A percentile compares a stretch with the other conserved stretches of the same genome.
Evolutionary conservation across 176 grass and related monocot genomes (phyloP).

Genomic region (Microstegium vimineum): DNA sequence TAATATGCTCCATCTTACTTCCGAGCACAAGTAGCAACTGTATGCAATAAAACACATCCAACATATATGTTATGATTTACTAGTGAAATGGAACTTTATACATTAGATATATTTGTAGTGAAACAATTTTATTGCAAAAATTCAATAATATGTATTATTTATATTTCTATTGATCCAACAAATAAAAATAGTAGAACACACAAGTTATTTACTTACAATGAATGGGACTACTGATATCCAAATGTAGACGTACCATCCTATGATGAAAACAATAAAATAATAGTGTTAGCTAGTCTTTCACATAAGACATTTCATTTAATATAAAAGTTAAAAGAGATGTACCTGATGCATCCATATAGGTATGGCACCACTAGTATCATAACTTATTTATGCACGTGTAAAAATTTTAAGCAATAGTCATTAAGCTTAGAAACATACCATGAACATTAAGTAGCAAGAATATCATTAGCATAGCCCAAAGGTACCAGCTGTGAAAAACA

Average conservation of each 20-base stretch:
- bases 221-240: slow-evolving; percentile 67
- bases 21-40: slow-evolving; percentile 66
- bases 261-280: not conserved
- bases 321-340: not conserved
- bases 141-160: not conserved
- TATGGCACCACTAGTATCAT: not conserved
- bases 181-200: not conserved
- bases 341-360: not conserved
- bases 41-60: too few species aligned
- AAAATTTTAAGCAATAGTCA: not conserved
- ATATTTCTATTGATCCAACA: not conserved
- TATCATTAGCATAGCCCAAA: slow-evolving; percentile 79
- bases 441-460: slow-evolving; percentile 79
- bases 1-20: slow-evolving; percentile 87
- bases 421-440: slow-evolving; percentile 30
- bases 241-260: slow-evolving; percentile 79
- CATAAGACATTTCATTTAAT: not conserved
- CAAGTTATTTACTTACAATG: slow-evolving; percentile 55
- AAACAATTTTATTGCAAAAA: not conserved
- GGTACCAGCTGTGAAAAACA: slow-evolving; percentile 72
- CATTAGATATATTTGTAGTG: not conserved
- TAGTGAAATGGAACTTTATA: not conserved
- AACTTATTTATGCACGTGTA: not conserved
- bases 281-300: not conserved
- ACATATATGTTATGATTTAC: too few species aligned